Base-by-base conservation (phyloP, 148 eudicot species). In the Vaccinium vitisidaea region DNA sequence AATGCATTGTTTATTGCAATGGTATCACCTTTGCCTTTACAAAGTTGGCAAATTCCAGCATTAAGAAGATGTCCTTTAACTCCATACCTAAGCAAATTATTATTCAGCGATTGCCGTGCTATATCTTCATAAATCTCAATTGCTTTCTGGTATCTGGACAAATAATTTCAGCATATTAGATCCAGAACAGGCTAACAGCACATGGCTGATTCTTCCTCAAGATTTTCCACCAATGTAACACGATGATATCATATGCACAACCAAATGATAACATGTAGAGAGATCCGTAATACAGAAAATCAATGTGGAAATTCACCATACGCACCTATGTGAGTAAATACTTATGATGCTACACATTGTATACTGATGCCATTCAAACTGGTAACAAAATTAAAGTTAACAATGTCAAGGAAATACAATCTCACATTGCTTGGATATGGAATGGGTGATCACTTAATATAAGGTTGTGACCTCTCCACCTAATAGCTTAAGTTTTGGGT, bases 21-120 rank as follows among this genome's bases (percentile, higher is more conserved):
- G 76, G 88, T 79, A 82, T 92, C 98, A 2, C 94, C 94, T 71
- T 88, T 94, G 6, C 94, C 94, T 79, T 88, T 94, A 48, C 98
- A 95, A 8, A 95, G 91, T 79, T 92, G 98, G 89, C 98, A 95
- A 83, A 95, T 88, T 53, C 97, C 98, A 83, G 98, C 98, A 85
- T 92, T 92, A 1, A 95, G 93, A 65, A 95, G 97, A 87, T 95
- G 94, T 9, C 94, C 94, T 90, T 90, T 88, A 53, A 87, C 95
- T 87, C 94, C 97, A 85, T 94, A 95, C 88, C 89, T 94, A 58
- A 94, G 91, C 84, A 93, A 65, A 81, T 92, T 90, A 80, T 87
- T 94, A 53, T 86, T 92, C 55, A 92, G 83, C 10, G 95, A 93
- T 49, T 94, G 90, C 25, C 85, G 85, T 1, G 95, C 94, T 84